phyloP scores from a whole-genome alignment of 1,139 yeast species.

The Suzukiozyma palmioleophila region DNA sequence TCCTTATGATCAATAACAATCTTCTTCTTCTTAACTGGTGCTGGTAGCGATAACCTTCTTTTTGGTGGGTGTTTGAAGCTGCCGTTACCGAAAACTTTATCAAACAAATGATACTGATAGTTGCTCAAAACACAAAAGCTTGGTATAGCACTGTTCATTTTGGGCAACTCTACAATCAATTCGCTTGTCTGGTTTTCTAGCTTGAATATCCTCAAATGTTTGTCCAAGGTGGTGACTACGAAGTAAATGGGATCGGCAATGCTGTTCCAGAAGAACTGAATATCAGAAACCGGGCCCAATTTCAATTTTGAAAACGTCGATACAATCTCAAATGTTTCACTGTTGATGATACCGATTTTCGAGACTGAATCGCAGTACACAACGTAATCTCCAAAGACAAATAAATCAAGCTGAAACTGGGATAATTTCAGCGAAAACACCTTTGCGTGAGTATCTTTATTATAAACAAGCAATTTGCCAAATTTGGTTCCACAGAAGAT shows the following conservation, averaged over 20 bases:
- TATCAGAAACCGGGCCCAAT: conserved; percentile 6
- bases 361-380: conserved; percentile 31
- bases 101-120: conserved; percentile 6
- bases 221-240: conserved; percentile 21
- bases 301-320: conserved; percentile 16
- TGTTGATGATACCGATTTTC: conserved; percentile 26
- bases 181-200: conserved; percentile 18
- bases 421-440: conserved; percentile 20
- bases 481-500: conserved; percentile 33
- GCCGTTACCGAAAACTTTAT: conserved; percentile 6
- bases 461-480: conserved; percentile 25
- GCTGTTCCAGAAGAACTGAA: conserved; percentile 3
- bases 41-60: neutral
- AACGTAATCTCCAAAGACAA: conserved; percentile 16
- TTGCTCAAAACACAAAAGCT: conserved; percentile 8
- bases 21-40: conserved; percentile 2
- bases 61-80: conserved; percentile 1
- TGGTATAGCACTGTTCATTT: conserved; percentile 11
- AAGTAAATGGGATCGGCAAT: conserved; percentile 20
- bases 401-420: conserved; percentile 24
- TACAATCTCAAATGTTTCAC: conserved; percentile 24
- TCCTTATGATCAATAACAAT: conserved; percentile 3
- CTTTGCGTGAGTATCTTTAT: conserved; percentile 13
- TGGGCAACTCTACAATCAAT: conserved; percentile 10
- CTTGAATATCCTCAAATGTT: conserved; percentile 20